Base-by-base conservation (phyloP, 305 asterid species). In the Fraxinus paxiana region DNA sequence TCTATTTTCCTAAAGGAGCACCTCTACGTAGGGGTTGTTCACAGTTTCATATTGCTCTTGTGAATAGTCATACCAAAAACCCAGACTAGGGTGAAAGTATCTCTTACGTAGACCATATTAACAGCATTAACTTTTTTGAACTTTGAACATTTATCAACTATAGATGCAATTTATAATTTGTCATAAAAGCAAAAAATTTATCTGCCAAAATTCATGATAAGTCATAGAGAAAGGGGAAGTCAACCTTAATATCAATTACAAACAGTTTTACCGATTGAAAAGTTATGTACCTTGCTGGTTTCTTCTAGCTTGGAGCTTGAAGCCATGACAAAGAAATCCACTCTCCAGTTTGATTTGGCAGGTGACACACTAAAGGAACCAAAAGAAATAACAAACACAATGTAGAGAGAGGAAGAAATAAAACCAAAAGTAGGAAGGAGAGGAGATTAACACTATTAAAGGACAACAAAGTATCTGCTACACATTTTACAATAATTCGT, bases 401-500 rank as follows among this genome's bases (percentile, higher is more conserved):
- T 56, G 71, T 79, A 78, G 73, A 33, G 71, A 74, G 37, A 79
- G 10, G 41, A 70, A 34, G 26, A 33, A 31, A 71, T 71, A 34
- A 31, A 7, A 31, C 26, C 31, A 79, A 67, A 67, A 77, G 76
- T 33, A n/a, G n/a, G 46, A 31, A 71, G 46, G 6, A 33, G 76
- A 71, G 46, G 6, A 33, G 76, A 33, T 71, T 71, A 6, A 71
- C n/a, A 33, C 48, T 71, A 81, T 26, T 83, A 77, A 80, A 75
- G 77, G 63, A 80, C 75, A 71, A 81, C 48, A 80, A 65, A 77
- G 73, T 78, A 83, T 88, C 86, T 79, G 83, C 87, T 71, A 79
- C 59, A 41, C 75, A 33, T 77, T 81, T 81, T 79, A 77, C 76
- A 77, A 81, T 79, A 41, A 81, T 33, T 76, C 54, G 73, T 83